Evolutionary conservation across 106 monocot species (phyloP), one percentile per base, ranked within the genome.

Genomic region (Apostasia ramifera): DNA sequence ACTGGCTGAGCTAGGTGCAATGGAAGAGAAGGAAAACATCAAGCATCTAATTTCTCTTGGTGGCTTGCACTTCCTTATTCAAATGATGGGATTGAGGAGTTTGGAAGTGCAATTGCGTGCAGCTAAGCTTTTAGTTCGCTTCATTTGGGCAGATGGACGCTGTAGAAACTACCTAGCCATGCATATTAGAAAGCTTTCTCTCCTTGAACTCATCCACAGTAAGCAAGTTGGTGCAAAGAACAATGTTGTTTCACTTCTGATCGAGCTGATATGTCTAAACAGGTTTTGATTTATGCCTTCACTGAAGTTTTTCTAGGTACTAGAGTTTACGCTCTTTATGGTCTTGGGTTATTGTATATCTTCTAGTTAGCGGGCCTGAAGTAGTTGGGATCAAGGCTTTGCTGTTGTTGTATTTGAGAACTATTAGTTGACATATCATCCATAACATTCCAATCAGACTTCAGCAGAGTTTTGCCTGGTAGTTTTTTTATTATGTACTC

Each of bases 21-120:
- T 76, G 14, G 76, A 84, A 56, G 69, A 66, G 43, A 59, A 70
- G 42, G 72, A 79, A 57, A 86, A 76, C 66, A 69, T 73, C 2
- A 75, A 68, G 46, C 67, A 70, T 63, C 79, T 86, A 46, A 73
- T 86, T 55, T 72, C 81, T 73, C 55, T 82, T 55, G 85, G 85
- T 38, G 85, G 76, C 10, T 42, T 82, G 55, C 63, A 73, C 40
- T 86, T 82, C 73, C 73, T 86, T 44, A 46, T 68, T 47, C 51
- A 8, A 6, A 65, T 65, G 56, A 61, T 86, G 50, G 76, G 79
- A 61, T 37, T 66, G 47, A 79, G 78, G 50, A 63, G 62, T 12
- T 43, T 67, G 44, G 69, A 79, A 53, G 81, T 73, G 51, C 79
- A 72, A 69, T 52, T 43, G 8, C 73, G 50, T 5, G 68, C 73